Conservation (phyloP, 805 yeast genomes). For the Teunomyces cretensis region DNA sequence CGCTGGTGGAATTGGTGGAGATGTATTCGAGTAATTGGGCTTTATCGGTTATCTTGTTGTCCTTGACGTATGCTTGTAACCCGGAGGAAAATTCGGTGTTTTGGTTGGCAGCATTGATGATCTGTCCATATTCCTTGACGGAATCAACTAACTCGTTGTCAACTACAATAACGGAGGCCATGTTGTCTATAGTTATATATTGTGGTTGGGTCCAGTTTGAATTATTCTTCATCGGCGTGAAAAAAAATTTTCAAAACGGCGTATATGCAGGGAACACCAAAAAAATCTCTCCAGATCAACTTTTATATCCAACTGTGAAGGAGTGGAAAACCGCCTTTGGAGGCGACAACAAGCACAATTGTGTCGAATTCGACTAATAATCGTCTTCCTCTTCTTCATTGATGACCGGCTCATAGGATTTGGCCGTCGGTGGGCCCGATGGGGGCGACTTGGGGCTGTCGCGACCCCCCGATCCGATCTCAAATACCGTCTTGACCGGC, state of each 20-base stretch:
- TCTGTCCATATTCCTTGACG: constrained; percentile 38
- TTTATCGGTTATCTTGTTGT: constrained; percentile 26
- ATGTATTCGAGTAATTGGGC: constrained; percentile 27
- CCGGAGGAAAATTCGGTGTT: constrained; percentile 27
- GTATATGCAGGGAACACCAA: background rate
- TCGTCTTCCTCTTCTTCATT: constrained; percentile 16
- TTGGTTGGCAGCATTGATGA: constrained; percentile 33
- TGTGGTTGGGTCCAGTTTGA: constrained; percentile 2
- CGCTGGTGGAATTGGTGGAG: constrained; percentile 28
- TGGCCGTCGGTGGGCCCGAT: background rate
- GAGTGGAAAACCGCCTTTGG: too few relatives aligned
- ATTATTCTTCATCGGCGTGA: constrained; percentile 4
- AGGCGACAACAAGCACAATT: too few relatives aligned
- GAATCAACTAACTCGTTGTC: constrained; percentile 43
- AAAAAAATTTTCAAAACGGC: constrained; percentile 5
- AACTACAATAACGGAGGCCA: constrained; percentile 45
- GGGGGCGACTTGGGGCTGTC: background rate
- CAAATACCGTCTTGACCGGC: constrained; percentile 10
- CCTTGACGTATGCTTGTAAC: constrained; percentile 21
- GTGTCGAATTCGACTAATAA: too few relatives aligned
- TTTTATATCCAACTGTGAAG: background rate
- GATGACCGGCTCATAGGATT: constrained; percentile 15
- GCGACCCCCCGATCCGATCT: constrained; percentile 1
- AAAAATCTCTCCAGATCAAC: background rate
- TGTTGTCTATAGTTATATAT: constrained; percentile 10